Conservation (phyloP, 1,139 yeast species). For the Pichia terricola region DNA sequence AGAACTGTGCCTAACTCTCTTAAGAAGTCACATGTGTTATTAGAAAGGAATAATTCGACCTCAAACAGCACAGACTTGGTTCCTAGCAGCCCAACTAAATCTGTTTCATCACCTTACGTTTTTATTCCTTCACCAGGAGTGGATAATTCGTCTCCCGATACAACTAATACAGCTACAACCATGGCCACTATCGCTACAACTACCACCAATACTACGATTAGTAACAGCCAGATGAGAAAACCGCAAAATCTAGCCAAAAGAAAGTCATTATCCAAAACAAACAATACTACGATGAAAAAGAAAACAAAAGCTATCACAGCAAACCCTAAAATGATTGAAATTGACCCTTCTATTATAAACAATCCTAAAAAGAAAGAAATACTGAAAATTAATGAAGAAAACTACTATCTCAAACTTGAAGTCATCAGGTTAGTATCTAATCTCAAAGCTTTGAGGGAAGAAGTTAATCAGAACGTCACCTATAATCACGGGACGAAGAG, state of each 20-base stretch:
- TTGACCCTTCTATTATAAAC: constrained; percentile 15
- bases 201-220: no score
- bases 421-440: constrained; percentile 27
- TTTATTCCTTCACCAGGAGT: no score
- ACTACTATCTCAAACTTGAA: constrained; percentile 27
- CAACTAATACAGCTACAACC: no score
- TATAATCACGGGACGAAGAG: constrained; percentile 3
- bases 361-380: constrained; percentile 26
- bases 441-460: constrained; percentile 22
- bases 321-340: constrained; percentile 9
- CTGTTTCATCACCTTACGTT: no score
- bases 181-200: no score
- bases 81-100: no score
- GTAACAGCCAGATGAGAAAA: no score
- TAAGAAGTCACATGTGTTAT: background rate
- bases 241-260: no score
- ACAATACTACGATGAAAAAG: no score
- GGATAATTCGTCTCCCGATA: no score
- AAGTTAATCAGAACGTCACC: constrained; percentile 4
- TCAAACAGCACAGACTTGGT: background rate
- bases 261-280: no score
- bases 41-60: background rate
- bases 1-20: background rate
- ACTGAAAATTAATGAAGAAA: constrained; percentile 27
- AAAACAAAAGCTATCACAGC: no score